Conservation (phyloP, 2,329 filamentous ascomycete genomes). For the Cadophora gregata region DNA sequence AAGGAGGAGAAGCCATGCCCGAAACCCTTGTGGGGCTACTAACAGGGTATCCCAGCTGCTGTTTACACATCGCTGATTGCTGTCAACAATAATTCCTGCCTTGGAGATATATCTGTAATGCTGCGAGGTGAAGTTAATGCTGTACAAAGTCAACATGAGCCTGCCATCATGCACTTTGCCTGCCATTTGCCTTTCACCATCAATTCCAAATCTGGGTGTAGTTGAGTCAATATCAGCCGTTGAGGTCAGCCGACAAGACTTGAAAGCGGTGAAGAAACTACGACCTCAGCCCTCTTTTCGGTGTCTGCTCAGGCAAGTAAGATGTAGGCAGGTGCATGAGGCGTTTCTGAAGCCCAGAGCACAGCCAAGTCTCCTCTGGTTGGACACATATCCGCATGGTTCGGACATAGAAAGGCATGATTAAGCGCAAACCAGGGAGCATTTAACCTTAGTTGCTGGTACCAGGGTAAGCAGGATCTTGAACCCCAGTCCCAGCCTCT, state of each 20-base stretch:
- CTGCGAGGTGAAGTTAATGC: neutral
- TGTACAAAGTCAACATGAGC: neutral
- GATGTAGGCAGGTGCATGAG: constrained; percentile 2
- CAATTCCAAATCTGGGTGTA: neutral
- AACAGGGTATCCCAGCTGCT: neutral
- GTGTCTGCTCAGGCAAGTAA: constrained; percentile 4
- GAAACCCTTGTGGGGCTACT: neutral
- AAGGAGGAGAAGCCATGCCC: neutral
- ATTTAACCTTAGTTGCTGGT: constrained; percentile 3
- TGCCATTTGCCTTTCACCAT: neutral
- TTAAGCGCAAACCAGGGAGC: constrained; percentile 3
- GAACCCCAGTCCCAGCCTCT: constrained; percentile 6
- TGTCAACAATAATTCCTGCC: neutral
- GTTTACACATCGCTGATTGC: neutral
- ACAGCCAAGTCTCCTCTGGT: neutral
- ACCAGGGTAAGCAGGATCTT: neutral
- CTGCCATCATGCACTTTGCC: constrained; percentile 1
- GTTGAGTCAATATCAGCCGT: neutral
- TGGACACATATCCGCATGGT: neutral
- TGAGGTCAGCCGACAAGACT: constrained; percentile 5
- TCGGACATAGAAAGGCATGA: neutral
- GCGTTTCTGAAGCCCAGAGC: neutral
- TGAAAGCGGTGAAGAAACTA: constrained; percentile 11
- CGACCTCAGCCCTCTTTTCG: constrained; percentile 3
- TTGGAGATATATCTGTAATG: neutral